Evolutionary conservation across 768 basidiomycete species (phyloP).

Genomic region (Tylopilus balloui): DNA sequence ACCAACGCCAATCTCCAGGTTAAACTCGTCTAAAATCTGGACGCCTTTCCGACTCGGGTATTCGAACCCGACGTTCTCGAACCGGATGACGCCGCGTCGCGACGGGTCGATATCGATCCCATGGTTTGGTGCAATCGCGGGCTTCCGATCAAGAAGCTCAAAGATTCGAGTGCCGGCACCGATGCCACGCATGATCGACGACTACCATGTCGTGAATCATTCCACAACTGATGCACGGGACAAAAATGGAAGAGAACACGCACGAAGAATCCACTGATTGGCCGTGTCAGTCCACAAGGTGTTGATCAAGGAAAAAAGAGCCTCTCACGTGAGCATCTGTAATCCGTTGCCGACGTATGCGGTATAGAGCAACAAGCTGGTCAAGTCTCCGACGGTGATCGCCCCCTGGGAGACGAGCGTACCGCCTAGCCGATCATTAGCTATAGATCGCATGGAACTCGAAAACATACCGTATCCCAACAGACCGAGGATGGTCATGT

Average conservation of each 20-base stretch:
- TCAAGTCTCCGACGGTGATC: conserved; percentile 90
- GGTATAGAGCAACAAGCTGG: conserved; percentile 85
- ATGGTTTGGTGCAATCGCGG: conserved; percentile 61
- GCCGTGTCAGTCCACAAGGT: conserved; percentile 1
- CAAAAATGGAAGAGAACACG: conserved; percentile 11
- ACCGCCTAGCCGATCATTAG: conserved; percentile 53
- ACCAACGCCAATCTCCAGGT: conserved; percentile 76
- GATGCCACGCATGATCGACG: conserved; percentile 94
- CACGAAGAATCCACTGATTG: conserved; percentile 37
- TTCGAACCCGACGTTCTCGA: conserved; percentile 81
- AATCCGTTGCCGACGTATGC: conserved; percentile 82
- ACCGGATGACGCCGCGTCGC: conserved; percentile 67
- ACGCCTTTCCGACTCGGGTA: conserved; percentile 85
- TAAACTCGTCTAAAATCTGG: conserved; percentile 76
- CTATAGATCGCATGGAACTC: neutral
- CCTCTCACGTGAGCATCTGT: conserved; percentile 70
- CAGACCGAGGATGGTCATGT: conserved; percentile 82
- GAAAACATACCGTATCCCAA: conserved; percentile 76
- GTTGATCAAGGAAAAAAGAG: conserved; percentile 1
- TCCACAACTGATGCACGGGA: too few relatives aligned
- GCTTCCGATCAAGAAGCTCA: conserved; percentile 79
- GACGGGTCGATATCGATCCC: conserved; percentile 55
- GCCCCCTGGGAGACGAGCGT: conserved; percentile 82
- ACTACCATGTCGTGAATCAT: conserved; percentile 36
- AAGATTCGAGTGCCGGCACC: conserved; percentile 94